Conservation (phyloP, 1,284 basidiomycete genomes). For the Neonothopanus nambi region DNA sequence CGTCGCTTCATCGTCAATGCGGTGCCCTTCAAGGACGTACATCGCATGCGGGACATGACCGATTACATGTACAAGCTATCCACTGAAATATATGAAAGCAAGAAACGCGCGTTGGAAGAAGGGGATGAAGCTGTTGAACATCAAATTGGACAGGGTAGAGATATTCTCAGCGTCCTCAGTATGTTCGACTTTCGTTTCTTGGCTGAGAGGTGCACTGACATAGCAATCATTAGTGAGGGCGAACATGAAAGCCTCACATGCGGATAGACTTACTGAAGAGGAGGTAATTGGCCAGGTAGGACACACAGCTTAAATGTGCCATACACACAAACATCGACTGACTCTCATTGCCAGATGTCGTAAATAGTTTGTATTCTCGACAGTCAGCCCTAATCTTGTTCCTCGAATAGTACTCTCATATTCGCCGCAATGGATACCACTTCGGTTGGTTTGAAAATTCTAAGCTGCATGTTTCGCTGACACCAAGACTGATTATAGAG, state of each 20-base stretch:
- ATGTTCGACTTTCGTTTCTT: constrained; percentile 15
- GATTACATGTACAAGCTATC: constrained; percentile 40
- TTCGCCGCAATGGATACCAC: constrained; percentile 33
- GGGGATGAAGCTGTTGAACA: constrained; percentile 33
- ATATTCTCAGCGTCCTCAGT: constrained; percentile 49
- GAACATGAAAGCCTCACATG: constrained; percentile 31
- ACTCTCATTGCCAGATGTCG: constrained; percentile 11
- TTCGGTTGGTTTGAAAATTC: constrained; percentile 13
- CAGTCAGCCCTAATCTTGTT: constrained; percentile 1
- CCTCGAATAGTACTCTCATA: constrained; percentile 26
- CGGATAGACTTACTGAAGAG: constrained; percentile 31
- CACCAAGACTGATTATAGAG: not conserved
- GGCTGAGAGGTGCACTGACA: not conserved
- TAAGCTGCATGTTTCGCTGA: not conserved
- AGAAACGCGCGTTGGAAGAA: constrained; percentile 35
- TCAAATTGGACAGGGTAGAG: constrained; percentile 40
- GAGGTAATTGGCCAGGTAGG: constrained; percentile 30
- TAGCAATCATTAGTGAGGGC: constrained; percentile 31
- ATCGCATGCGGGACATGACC: constrained; percentile 35
- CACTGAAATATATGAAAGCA: constrained; percentile 37
- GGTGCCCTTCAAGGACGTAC: constrained; percentile 35
- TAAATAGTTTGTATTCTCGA: constrained; percentile 9
- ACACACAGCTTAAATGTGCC: not conserved
- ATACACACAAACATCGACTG: not conserved
- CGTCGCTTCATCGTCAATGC: constrained; percentile 36